Evolutionary conservation across 257 asterid species (phyloP).

Genomic region (Oldenlandia corymbosa): DNA sequence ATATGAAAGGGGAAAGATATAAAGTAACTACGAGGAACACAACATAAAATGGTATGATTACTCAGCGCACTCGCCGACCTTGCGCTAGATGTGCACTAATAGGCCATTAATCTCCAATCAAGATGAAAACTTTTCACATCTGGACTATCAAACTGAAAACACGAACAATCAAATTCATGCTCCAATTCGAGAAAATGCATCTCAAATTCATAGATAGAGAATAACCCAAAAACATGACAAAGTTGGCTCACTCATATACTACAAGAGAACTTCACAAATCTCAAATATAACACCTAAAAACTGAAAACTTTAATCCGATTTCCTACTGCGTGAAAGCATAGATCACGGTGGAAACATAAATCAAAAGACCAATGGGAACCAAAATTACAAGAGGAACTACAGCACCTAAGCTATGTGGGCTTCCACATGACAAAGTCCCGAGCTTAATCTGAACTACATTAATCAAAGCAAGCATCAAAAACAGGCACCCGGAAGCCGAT

Average conservation of each 20-base stretch:
- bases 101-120: background rate
- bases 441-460: constrained; percentile 89
- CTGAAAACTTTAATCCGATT: background rate
- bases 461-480: constrained; percentile 72
- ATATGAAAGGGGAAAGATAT: background rate
- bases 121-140: background rate
- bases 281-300: background rate
- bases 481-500: constrained; percentile 69
- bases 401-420: constrained; percentile 58
- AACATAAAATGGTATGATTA: background rate
- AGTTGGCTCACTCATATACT: background rate
- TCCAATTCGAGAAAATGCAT: background rate
- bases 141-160: background rate
- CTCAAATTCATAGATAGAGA: background rate
- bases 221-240: background rate
- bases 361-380: constrained; percentile 62
- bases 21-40: background rate
- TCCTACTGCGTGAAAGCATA: constrained; percentile 70
- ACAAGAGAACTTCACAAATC: background rate
- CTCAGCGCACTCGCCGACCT: background rate
- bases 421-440: constrained; percentile 70
- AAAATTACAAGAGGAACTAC: constrained; percentile 68
- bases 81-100: background rate
- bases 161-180: background rate
- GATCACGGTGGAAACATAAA: constrained; percentile 54